Percentiles rank a stretch among this genome's conserved stretches.
Conservation (phyloP, 1,284 basidiomycete species). For the Tetrapyrgos nigripes region DNA sequence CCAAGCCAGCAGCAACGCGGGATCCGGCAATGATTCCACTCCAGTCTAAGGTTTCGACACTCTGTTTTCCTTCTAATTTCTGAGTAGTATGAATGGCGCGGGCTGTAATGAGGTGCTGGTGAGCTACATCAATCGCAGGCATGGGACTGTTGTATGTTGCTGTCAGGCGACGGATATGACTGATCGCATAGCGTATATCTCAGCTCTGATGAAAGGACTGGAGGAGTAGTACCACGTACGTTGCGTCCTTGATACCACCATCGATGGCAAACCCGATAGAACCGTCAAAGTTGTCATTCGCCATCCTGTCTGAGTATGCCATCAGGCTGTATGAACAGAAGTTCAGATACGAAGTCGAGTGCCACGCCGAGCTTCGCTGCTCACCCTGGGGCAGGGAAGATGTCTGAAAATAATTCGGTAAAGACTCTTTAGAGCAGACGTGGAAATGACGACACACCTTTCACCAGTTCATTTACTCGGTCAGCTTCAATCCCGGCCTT, state of each 20-base stretch:
- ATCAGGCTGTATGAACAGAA: conserved; percentile 45
- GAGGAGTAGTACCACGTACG: too few species aligned
- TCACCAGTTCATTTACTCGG: conserved; percentile 62
- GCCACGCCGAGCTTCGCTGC: too few species aligned
- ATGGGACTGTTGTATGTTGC: conserved; percentile 78
- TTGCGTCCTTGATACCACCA: conserved; percentile 85
- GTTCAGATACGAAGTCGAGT: too few species aligned
- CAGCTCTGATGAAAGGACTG: too few species aligned
- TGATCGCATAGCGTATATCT: too few species aligned
- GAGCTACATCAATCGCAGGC: conserved; percentile 80
- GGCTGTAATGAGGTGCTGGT: conserved; percentile 82
- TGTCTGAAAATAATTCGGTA: conserved; percentile 43
- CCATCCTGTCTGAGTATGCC: conserved; percentile 73
- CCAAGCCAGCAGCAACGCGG: conserved; percentile 71
- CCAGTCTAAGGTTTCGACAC: conserved; percentile 72
- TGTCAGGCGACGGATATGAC: conserved; percentile 58
- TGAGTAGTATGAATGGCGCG: conserved; percentile 67
- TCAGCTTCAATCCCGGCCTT: conserved; percentile 82
- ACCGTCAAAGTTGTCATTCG: conserved; percentile 78
- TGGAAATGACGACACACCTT: conserved; percentile 46
- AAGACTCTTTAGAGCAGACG: conserved; percentile 10
- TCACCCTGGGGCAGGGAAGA: conserved; percentile 66
- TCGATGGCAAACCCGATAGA: conserved; percentile 85
- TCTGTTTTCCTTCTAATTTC: conserved; percentile 49
- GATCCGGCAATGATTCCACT: conserved; percentile 73